Evolutionary conservation across 352 stramenopile genomes (phyloP).

Genomic region (Phytophthora kernoviae): DNA sequence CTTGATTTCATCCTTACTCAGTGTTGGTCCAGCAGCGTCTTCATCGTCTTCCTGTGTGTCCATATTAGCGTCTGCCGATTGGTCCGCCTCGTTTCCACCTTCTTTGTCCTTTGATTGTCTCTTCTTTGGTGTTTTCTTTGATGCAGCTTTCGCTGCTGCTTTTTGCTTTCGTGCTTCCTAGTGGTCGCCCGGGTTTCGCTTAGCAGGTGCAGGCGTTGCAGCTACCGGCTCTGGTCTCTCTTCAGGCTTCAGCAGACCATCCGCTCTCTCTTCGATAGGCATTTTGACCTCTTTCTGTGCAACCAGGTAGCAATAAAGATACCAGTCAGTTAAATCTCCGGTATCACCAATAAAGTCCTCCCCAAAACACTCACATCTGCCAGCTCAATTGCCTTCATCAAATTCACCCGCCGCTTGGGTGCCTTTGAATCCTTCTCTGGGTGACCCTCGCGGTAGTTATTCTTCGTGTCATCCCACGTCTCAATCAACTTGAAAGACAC

Average conservation of each 20-base stretch:
- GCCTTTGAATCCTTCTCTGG: slow-evolving; percentile 76
- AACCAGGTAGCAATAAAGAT: slow-evolving; percentile 7
- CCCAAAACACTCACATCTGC: slow-evolving; percentile 55
- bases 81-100: slow-evolving; percentile 17
- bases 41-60: slow-evolving; percentile 50
- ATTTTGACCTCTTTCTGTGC: slow-evolving; percentile 71
- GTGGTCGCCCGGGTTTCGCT: slow-evolving; percentile 51
- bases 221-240: slow-evolving; percentile 15
- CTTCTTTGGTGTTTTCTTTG: slow-evolving; percentile 27
- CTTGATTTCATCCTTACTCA: slow-evolving; percentile 84
- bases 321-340: neutral
- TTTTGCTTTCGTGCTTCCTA: slow-evolving; percentile 50
- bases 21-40: slow-evolving; percentile 18
- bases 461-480: slow-evolving; percentile 73
- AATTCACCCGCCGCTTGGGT: slow-evolving; percentile 62
- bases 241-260: slow-evolving; percentile 56
- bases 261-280: slow-evolving; percentile 55
- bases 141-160: slow-evolving; percentile 3
- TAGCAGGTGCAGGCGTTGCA: slow-evolving; percentile 31
- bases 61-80: slow-evolving; percentile 11
- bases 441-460: slow-evolving; percentile 63
- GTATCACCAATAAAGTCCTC: neutral
- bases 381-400: slow-evolving; percentile 74
- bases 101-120: slow-evolving; percentile 19
- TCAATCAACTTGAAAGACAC: slow-evolving; percentile 73